Evolutionary conservation across 495 filamentous ascomycete genomes (phyloP).

Genomic region (Evernia prunastri): DNA sequence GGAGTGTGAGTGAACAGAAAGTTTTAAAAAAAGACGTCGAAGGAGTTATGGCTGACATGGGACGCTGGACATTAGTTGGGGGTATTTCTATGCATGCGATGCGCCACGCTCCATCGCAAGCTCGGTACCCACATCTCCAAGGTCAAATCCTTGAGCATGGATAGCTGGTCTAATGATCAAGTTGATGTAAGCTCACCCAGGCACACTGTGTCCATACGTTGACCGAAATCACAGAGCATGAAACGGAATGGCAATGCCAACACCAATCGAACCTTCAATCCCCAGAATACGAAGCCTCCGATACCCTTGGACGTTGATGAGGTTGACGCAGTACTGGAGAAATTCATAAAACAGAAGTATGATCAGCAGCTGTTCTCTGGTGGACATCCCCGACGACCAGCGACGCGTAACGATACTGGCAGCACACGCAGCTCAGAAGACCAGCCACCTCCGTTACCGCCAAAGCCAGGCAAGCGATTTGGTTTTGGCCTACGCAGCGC

Average conservation of each 20-base stretch:
- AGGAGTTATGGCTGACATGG: conserved; percentile 9
- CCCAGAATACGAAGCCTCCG: conserved; percentile 68
- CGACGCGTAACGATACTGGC: conserved; percentile 42
- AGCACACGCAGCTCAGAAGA: conserved; percentile 45
- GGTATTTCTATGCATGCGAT: conserved; percentile 96
- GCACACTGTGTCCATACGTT: conserved; percentile 11
- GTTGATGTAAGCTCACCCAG: conserved; percentile 63
- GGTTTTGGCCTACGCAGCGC: conserved; percentile 63
- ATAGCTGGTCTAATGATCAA: conserved; percentile 90
- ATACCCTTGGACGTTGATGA: conserved; percentile 87
- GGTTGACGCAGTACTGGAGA: conserved; percentile 85
- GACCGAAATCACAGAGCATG: conserved; percentile 62
- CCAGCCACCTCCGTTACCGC: conserved; percentile 71
- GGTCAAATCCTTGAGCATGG: conserved; percentile 97
- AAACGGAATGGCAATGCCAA: conserved; percentile 77
- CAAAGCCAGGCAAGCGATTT: conserved; percentile 73
- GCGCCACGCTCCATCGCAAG: conserved; percentile 91
- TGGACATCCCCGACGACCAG: conserved; percentile 30
- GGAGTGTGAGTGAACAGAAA: conserved; percentile 66
- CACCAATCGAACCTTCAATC: conserved; percentile 85
- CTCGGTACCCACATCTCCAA: conserved; percentile 96
- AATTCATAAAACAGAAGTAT: conserved; percentile 92
- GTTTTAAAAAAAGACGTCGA: neutral
- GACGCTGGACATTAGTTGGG: conserved; percentile 57
- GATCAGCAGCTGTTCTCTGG: conserved; percentile 56